Evolutionary conservation across 805 yeast genomes (phyloP).

Genomic region (Candida krabiensis): DNA sequence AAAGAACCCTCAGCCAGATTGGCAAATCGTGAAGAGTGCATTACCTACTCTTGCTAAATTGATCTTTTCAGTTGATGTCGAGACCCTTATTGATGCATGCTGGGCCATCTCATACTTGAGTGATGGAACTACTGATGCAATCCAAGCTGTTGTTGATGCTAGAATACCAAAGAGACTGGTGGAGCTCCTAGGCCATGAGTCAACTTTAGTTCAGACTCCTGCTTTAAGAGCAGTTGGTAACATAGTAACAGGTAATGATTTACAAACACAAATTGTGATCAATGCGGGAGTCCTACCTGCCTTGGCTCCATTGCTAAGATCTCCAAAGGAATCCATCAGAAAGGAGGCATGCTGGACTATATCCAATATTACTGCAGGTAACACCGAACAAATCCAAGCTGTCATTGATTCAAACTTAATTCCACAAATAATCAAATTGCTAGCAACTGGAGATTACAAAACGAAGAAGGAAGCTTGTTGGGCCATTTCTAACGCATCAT

Average conservation of each 20-base stretch:
- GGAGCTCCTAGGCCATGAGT: constrained; percentile 81
- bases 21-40: constrained; percentile 83
- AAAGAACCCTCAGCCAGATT: constrained; percentile 93
- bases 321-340: constrained; percentile 87
- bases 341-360: constrained; percentile 99
- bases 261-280: constrained; percentile 92
- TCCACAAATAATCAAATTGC: constrained; percentile 83
- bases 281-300: constrained; percentile 91
- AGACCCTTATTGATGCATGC: constrained; percentile 94
- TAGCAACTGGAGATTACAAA: constrained; percentile 83
- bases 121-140: constrained; percentile 90
- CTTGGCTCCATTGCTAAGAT: constrained; percentile 71
- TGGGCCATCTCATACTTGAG: constrained; percentile 97
- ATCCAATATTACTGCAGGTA: constrained; percentile 97
- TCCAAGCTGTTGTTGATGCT: constrained; percentile 95
- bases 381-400: constrained; percentile 91
- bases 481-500: constrained; percentile 97
- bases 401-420: constrained; percentile 92
- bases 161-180: constrained; percentile 93
- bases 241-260: constrained; percentile 95
- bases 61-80: constrained; percentile 87
- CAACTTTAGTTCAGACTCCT: constrained; percentile 91
- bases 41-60: constrained; percentile 90
- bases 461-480: constrained; percentile 99
- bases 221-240: constrained; percentile 97